Percentiles rank a stretch among this genome's conserved stretches.
These are phyloP conservation scores for Sclerotiophoma versabilis DNA, from an alignment of 2,329 filamentous ascomycete species.

Conservation along the genomic window DNA sequence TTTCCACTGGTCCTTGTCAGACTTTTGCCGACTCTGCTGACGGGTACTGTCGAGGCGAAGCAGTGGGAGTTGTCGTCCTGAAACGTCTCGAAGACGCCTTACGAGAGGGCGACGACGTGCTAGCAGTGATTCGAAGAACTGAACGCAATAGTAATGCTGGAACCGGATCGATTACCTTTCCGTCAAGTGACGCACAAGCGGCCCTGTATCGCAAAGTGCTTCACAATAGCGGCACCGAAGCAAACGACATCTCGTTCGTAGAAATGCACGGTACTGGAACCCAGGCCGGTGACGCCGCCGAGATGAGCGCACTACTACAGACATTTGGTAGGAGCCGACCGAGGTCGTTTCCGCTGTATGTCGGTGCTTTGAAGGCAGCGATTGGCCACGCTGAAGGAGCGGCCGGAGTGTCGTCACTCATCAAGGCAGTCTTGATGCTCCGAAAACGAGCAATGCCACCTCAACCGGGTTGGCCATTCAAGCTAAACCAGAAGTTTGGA, in stretches of 20 bases:
- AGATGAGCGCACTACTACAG: background rate
- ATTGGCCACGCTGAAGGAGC: background rate
- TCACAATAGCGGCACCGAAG: no score
- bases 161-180: no score
- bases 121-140: no score
- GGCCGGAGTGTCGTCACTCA: background rate
- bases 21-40: no score
- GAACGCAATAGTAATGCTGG: no score
- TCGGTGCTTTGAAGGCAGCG: background rate
- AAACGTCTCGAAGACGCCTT: no score
- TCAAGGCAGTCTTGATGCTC: background rate
- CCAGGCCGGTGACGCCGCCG: background rate
- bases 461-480: background rate
- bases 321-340: background rate
- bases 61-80: no score
- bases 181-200: no score
- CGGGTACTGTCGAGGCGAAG: no score
- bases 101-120: no score
- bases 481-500: background rate
- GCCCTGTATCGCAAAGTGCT: no score
- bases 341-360: background rate
- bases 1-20: no score
- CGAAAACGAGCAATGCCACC: background rate
- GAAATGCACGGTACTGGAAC: slow-evolving; percentile 26
- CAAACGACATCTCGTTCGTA: background rate